phyloP scores from a whole-genome alignment of 139 green algal genomes.

The Coccomyxa sp. region DNA sequence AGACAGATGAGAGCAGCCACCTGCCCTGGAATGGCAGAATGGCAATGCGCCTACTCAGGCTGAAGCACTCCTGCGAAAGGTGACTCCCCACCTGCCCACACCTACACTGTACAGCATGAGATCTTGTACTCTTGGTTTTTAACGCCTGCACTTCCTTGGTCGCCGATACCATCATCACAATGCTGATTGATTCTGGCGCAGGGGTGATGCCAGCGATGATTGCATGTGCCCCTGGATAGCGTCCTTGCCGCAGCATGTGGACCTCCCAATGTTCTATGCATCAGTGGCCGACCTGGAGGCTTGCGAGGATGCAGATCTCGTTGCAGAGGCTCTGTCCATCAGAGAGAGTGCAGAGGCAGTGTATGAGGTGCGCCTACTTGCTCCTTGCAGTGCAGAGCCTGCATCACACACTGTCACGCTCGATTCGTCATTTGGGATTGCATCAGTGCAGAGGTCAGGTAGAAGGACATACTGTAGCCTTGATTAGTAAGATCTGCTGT shows the following conservation, averaged over 20 bases:
- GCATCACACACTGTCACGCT: background rate
- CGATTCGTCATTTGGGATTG: background rate
- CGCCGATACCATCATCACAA: too few species aligned
- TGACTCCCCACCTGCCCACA: too few species aligned
- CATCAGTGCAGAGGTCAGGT: background rate
- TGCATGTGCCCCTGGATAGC: slow-evolving; percentile 8
- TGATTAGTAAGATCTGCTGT: too few species aligned
- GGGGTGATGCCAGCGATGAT: background rate
- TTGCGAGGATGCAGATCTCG: slow-evolving; percentile 4
- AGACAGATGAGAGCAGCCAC: slow-evolving; percentile 7
- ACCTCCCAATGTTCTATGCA: slow-evolving; percentile 1
- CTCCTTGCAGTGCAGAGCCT: background rate
- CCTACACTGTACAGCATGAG: too few species aligned
- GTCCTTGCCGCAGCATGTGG: slow-evolving; percentile 7
- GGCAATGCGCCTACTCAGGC: slow-evolving; percentile 2
- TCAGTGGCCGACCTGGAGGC: background rate
- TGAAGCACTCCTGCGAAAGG: background rate
- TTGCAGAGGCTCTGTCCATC: slow-evolving; percentile 6
- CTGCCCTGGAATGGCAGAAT: slow-evolving; percentile 10
- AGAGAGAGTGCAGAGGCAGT: background rate
- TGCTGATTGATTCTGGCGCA: too few species aligned
- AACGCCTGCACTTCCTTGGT: too few species aligned
- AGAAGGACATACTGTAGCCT: too few species aligned
- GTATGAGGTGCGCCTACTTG: background rate
- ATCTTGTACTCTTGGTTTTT: too few species aligned